Base-by-base conservation (phyloP, 768 basidiomycete species). In the Multifurca ochricompacta region DNA sequence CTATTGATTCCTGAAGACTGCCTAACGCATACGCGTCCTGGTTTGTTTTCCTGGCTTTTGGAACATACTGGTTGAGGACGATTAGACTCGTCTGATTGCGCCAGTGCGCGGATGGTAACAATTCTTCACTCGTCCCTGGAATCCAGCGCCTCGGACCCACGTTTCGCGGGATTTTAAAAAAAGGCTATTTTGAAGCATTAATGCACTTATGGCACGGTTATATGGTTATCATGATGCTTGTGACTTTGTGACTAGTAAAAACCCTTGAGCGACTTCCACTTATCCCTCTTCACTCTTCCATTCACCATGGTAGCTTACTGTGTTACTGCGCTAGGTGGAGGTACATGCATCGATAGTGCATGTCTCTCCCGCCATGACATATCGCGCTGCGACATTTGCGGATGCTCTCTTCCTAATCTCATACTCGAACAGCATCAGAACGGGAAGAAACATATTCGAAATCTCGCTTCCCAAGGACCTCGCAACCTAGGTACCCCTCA, bases 341-440 rank as follows among this genome's bases (percentile, higher is more conserved):
- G 56, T 2, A 59, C 60, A 11, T 66, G 65, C 51, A 16, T 9
- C 1, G 46, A 49, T 25, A 40, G 16, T 2, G 27, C 31, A 28
- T 68, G 67, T 42, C 14, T 16, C 4, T 39, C 53, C 5, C 30
- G 42, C 4, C 67, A 68, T 40, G 59, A 65, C 25, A 56, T 58
- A 14, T 32, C 39, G 6, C 53, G 66, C 23, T 68, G 67, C 51
- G 42, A 60, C n/a, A 32, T 44, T 1, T 68, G 67, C 53, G 21
- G 52, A 6, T 51, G 56, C 16, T 35, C 51, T 2, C 52, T 52
- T 23, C 45, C 56, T 18, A 23, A 39, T 10, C 8, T 28, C 4
- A 25, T 42, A 34, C 11, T 47, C 32, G 6, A 6, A 6, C 45
- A 47, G 48, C 56, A 57, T 30, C 8, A 30, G 10, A 48, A 9